Percentiles rank a stretch among this genome's conserved stretches.
These are phyloP conservation scores for Aschersonia sp. DNA, from an alignment of 2,329 filamentous ascomycete genomes.

Conservation along the genomic window DNA sequence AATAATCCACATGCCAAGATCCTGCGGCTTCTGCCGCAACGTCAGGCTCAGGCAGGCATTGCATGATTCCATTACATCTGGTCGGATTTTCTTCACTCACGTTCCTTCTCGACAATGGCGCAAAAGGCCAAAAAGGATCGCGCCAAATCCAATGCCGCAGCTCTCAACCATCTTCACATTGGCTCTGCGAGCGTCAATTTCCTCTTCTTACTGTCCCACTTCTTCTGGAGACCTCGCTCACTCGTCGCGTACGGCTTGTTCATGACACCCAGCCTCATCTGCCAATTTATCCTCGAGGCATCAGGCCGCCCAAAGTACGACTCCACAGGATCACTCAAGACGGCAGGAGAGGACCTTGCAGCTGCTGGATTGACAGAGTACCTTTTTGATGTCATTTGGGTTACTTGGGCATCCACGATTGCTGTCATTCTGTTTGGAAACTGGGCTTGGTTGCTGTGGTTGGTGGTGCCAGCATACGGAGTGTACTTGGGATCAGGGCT, in stretches of 20 bases:
- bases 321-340: slow-evolving; percentile 52
- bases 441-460: slow-evolving; percentile 48
- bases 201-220: slow-evolving; percentile 60
- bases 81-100: no score
- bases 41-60: no score
- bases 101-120: slow-evolving; percentile 27
- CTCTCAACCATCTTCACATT: slow-evolving; percentile 71
- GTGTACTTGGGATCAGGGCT: slow-evolving; percentile 38
- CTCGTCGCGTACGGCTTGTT: slow-evolving; percentile 57
- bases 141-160: slow-evolving; percentile 64
- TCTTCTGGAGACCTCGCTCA: slow-evolving; percentile 50
- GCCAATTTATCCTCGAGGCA: slow-evolving; percentile 75
- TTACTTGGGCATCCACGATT: slow-evolving; percentile 69
- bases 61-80: no score
- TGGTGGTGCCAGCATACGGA: slow-evolving; percentile 39
- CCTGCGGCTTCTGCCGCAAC: no score
- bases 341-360: slow-evolving; percentile 74
- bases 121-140: slow-evolving; percentile 50
- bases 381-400: slow-evolving; percentile 95
- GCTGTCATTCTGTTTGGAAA: slow-evolving; percentile 70
- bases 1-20: no score
- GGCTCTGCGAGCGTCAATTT: slow-evolving; percentile 58
- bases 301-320: slow-evolving; percentile 68
- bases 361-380: slow-evolving; percentile 87
- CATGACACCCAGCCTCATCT: slow-evolving; percentile 59